phyloP scores from a whole-genome alignment of 257 asterid genomes.

The Ocimum tenuiflorum region DNA sequence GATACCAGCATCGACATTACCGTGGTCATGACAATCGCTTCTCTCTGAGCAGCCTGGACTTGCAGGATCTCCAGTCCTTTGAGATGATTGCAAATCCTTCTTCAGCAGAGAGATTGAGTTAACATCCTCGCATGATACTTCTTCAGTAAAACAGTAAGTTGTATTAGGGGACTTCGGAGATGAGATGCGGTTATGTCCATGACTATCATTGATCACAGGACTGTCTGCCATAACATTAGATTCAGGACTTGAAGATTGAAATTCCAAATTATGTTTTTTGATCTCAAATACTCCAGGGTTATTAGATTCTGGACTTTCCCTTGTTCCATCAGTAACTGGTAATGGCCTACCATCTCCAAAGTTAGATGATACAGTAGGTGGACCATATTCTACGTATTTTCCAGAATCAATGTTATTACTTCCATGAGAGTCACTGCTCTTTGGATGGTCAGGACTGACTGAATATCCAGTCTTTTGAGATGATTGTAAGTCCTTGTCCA shows the following conservation, averaged over 20 bases:
- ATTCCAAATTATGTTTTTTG: not conserved
- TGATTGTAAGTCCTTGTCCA: conserved; percentile 31
- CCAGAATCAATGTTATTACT: conserved; percentile 24
- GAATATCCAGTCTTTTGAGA: conserved; percentile 32
- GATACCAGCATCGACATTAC: conserved; percentile 22
- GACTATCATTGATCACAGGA: conserved; percentile 16
- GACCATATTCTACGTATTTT: conserved; percentile 30
- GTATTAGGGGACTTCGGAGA: conserved; percentile 23
- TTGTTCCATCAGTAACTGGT: conserved; percentile 27
- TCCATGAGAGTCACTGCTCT: conserved; percentile 25
- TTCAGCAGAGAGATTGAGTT: conserved; percentile 25
- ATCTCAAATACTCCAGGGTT: conserved; percentile 27
- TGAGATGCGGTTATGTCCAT: conserved; percentile 17
- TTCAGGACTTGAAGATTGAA: conserved; percentile 26
- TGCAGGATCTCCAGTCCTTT: conserved; percentile 25
- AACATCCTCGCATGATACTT: conserved; percentile 5
- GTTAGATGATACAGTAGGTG: conserved; percentile 24
- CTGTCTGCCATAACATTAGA: conserved; percentile 14
- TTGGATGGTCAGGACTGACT: conserved; percentile 21
- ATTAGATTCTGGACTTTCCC: conserved; percentile 32
- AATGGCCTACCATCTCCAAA: conserved; percentile 19
- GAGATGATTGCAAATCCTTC: conserved; percentile 34
- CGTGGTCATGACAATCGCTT: conserved; percentile 29
- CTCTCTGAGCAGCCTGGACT: conserved; percentile 23
- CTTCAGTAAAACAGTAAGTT: too few species aligned